Evolutionary conservation across 345 rosid genomes (phyloP), one percentile per base, ranked within the genome.

Genomic region (Kernera saxatilis): DNA sequence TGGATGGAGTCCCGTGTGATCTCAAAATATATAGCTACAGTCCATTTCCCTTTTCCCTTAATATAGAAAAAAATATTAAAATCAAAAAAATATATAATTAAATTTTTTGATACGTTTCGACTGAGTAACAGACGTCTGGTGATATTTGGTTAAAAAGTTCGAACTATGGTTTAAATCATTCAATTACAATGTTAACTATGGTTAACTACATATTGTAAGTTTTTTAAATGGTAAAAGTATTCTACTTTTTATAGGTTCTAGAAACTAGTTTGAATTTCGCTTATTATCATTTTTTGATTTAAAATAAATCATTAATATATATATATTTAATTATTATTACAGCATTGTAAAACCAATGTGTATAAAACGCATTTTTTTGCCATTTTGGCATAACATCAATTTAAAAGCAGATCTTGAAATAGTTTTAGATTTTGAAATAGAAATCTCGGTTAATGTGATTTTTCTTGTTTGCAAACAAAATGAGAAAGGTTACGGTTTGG

Each of bases 401-500:
- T 21, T 2, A 44, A 6, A 14, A 5, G 4, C 5, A 2, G 36
- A 33, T 21, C 2, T 14, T n/a, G 22, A 26, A 15, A 64, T 21
- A 22, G 23, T 15, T 64, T 4, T 48, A 49, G 22, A 40, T 30
- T 26, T 29, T 40, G 22, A 13, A 15, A 2, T 46, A 32, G 18
- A 21, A 45, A 46, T 43, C 29, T 5, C 8, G 3, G 43, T 13
- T 5, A 15, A 61, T 10, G 4, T 26, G n/a, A 29, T 14, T 10
- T 8, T 26, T 18, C 14, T 18, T 45, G 3, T 6, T 15, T 25
- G 1, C 21, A 37, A n/a, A 27, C 26, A 40, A 27, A 41, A 54
- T 25, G 56, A 74, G 44, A 25, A 21, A 23, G 25, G n/a, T 41
- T 69, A 75, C 58, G 70, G 79, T 75, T 75, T 75, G 70, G 29